A percentile compares a stretch with the other conserved stretches of the same genome.
Conservation (phyloP, 208 protist genomes). For the Balamuthia mandrillaris region DNA sequence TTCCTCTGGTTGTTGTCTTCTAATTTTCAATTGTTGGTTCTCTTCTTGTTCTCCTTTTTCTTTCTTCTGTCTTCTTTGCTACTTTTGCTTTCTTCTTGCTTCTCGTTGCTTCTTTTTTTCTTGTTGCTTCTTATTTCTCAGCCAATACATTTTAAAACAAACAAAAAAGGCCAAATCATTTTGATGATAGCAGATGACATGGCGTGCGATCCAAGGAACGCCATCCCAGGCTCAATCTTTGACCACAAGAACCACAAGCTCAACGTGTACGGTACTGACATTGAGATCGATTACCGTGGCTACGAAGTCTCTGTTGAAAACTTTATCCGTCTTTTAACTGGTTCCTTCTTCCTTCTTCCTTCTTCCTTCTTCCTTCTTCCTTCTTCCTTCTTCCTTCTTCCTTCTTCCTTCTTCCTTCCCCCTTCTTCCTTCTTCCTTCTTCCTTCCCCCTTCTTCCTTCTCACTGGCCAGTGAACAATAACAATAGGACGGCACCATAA, state of each 20-base stretch:
- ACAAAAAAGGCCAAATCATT: conserved; percentile 74
- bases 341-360: neutral
- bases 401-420: neutral
- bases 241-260: conserved; percentile 30
- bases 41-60: neutral
- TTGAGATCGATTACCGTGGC: conserved; percentile 94
- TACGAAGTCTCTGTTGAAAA: conserved; percentile 93
- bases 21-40: neutral
- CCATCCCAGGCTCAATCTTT: conserved; percentile 65
- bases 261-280: conserved; percentile 77
- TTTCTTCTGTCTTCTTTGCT: neutral
- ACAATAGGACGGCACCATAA: conserved; percentile 78
- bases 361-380: neutral
- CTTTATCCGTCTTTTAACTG: conserved; percentile 89
- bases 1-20: neutral
- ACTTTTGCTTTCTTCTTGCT: neutral
- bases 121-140: neutral
- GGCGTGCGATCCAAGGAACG: conserved; percentile 94
- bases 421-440: neutral
- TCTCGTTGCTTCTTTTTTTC: neutral
- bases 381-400: neutral
- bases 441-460: neutral
- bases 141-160: neutral
- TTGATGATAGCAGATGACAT: conserved; percentile 96
- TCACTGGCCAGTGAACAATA: neutral